Base-by-base conservation (phyloP, 192 early-diverging fungal species). In the Coemansia asiatica region DNA sequence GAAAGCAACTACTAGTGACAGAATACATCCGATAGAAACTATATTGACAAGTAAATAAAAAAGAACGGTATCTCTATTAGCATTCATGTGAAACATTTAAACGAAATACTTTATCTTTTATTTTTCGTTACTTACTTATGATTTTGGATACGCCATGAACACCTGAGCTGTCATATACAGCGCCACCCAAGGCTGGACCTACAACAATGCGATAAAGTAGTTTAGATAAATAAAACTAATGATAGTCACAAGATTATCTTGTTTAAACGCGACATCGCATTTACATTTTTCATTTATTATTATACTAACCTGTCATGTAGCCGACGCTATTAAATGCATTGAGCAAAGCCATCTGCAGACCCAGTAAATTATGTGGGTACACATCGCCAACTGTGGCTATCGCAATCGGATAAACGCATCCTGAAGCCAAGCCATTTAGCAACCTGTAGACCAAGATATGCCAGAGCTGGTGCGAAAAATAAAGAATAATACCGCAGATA, bases 361-460 rank as follows among this genome's bases (percentile, higher is more conserved):
- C 77, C 4, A 80, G 69, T n/a, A 74, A 58, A 27, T 64, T 80
- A 38, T 68, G 56, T 23, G 77, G 77, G 53, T 74, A 74, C 4
- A 80, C 77, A 44, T 80, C 77, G 6, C 66, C 77, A 9, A 71
- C 67, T 0, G 68, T 60, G 2, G 77, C 59, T 4, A 63, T 71
- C 0, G 72, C 50, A 56, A 80, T 65, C 0, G 72, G 72, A 27
- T 80, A 80, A 0, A 69, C 56, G 22, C 69, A 66, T 0, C 77
- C 77, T 2, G 77, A 80, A 1, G 77, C 77, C 66, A 80, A 47
- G 15, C 77, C 77, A 33, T 80, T 80, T 21, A 80, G 59, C 4
- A 80, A 55, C 16, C 72, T 51, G 38, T 80, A 80, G 19, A 74
- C 16, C 36, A 80, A 36, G 1, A 80, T 50, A 55, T 80, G 77